Evolutionary conservation across 2,329 filamentous ascomycete genomes (phyloP), one percentile per base, ranked within the genome.

Genomic region (Blumeria hordei): DNA sequence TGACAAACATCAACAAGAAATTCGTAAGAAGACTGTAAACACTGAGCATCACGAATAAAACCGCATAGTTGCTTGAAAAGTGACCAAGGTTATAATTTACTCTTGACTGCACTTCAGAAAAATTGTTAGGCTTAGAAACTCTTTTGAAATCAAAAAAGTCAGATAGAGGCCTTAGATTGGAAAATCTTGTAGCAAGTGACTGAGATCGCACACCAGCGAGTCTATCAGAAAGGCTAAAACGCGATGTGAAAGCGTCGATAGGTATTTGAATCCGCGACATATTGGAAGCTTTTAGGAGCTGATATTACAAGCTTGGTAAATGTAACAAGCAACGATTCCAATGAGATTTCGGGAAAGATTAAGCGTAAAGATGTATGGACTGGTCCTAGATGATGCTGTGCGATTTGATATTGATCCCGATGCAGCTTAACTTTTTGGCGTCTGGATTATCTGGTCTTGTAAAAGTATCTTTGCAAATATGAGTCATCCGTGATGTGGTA

Each of bases 61-160:
- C 83, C 62, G 85, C 83, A 77, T 98, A 98, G 74, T 98, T 98
- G 82, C 87, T 95, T 59, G 88, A 93, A 75, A 94, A 98, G 74
- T 96, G 84, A 68, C 84, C 80, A 61, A 98, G 72, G 70, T 98
- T 98, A 81, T 95, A 95, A 75, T 93, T 94, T 72, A 94, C 81
- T 61, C 90, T 81, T 63, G 83, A 88, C 70, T 96, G 90, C 60
- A 87, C 80, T 69, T 95, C 88, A 61, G 73, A 73, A 64, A 96
- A 95, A 72, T 93, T 93, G 66, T 78, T 78, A 33, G 92, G 92
- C 73, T 96, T 98, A 61, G 87, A 94, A 56, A 98, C 65, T 62
- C 88, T 87, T 79, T 95, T 95, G 71, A 96, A 70, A 70, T 96
- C 88, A 69, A 95, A 76, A 71, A 98, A 98, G 71, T 98, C 92